Conservation (phyloP, 345 rosid species). For the Streptanthus diversifolius region DNA sequence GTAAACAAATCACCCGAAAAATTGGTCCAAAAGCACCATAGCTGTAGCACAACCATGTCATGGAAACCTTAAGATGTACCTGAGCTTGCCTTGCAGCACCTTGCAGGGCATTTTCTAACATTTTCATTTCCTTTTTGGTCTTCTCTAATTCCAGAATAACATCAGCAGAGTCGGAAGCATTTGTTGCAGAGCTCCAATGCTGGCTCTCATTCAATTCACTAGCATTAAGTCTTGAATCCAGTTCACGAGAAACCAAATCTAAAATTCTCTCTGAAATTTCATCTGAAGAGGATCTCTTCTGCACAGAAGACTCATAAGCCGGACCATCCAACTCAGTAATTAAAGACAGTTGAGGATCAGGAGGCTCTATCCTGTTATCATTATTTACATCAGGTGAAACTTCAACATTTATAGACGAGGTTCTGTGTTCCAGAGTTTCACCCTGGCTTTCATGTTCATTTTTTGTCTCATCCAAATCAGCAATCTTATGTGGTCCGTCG, state of each 20-base stretch:
- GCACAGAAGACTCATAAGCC: slow-evolving; percentile 37
- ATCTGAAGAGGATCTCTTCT: slow-evolving; percentile 39
- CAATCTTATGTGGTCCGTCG: slow-evolving; percentile 34
- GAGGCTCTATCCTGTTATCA: slow-evolving; percentile 34
- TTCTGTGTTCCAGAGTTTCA: slow-evolving; percentile 40
- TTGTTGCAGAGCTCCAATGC: slow-evolving; percentile 43
- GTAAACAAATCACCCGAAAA: slow-evolving; percentile 17
- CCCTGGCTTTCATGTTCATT: slow-evolving; percentile 37
- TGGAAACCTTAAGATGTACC: slow-evolving; percentile 48
- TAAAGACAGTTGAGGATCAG: slow-evolving; percentile 34
- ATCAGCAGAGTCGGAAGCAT: slow-evolving; percentile 41
- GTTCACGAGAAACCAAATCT: slow-evolving; percentile 43
- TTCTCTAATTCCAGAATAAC: slow-evolving; percentile 61
- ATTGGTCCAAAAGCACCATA: slow-evolving; percentile 19
- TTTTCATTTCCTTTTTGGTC: slow-evolving; percentile 78
- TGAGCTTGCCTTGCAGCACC: slow-evolving; percentile 99
- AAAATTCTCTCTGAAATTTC: slow-evolving; percentile 44
- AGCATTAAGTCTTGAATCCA: slow-evolving; percentile 40
- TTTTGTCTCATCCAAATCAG: slow-evolving; percentile 37
- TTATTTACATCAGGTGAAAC: slow-evolving; percentile 34
- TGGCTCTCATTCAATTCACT: slow-evolving; percentile 42
- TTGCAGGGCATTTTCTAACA: slow-evolving; percentile 94
- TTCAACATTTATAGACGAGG: slow-evolving; percentile 40
- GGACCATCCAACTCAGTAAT: slow-evolving; percentile 37
- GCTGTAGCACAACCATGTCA: slow-evolving; percentile 9